Evolutionary conservation across 169 alveolate species (phyloP).

Genomic region (Theileria parva): DNA sequence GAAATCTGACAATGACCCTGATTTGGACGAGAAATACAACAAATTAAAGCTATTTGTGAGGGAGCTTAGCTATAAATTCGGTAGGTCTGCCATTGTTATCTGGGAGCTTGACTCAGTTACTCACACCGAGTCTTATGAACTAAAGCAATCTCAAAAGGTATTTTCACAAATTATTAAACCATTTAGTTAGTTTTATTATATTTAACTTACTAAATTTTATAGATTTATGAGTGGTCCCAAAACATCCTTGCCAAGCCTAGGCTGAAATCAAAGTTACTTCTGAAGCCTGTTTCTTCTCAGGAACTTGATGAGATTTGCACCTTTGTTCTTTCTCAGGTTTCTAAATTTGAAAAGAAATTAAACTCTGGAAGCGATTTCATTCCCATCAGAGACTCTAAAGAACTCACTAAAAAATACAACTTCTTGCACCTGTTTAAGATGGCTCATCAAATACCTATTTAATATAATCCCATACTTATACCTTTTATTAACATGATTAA

Average conservation of each 20-base stretch:
- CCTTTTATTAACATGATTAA: background rate
- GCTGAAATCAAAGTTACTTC: slow-evolving; percentile 32
- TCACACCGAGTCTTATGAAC: slow-evolving; percentile 23
- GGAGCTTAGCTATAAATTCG: slow-evolving; percentile 52
- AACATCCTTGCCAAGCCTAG: slow-evolving; percentile 41
- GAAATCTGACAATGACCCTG: background rate
- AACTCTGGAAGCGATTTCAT: slow-evolving; percentile 47
- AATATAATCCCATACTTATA: background rate
- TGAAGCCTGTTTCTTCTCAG: slow-evolving; percentile 29
- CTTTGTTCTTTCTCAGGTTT: slow-evolving; percentile 31
- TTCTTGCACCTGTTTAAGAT: slow-evolving; percentile 58
- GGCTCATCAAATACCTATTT: slow-evolving; percentile 28
- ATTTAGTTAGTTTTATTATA: background rate
- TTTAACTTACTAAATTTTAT: background rate
- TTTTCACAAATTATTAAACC: background rate
- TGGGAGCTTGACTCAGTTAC: slow-evolving; percentile 63
- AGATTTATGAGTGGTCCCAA: slow-evolving; percentile 39
- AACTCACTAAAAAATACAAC: slow-evolving; percentile 56
- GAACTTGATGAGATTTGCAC: slow-evolving; percentile 27
- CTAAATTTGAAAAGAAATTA: slow-evolving; percentile 23
- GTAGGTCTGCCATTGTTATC: slow-evolving; percentile 57
- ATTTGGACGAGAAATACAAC: slow-evolving; percentile 6
- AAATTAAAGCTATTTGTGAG: slow-evolving; percentile 22
- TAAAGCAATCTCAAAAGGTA: slow-evolving; percentile 7
- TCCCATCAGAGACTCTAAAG: slow-evolving; percentile 38